Conservation (phyloP, 495 filamentous ascomycete species). For the Hyphodiscus hymeniophilus region DNA sequence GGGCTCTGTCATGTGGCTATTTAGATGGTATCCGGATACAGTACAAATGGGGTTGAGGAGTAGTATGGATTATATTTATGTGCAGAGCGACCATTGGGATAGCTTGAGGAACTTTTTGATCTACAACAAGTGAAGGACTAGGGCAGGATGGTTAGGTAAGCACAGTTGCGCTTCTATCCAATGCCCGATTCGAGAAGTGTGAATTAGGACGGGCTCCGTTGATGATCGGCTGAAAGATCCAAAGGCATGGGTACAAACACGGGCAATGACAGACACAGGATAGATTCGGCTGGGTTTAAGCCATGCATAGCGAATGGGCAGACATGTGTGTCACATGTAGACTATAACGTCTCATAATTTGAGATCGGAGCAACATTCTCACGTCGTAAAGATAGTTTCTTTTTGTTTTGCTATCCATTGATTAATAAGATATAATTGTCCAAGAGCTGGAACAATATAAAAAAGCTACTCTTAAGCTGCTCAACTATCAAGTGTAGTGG, state of each 20-base stretch:
- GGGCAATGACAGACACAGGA: neutral
- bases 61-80: constrained; percentile 98
- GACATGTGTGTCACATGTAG: constrained; percentile 11
- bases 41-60: constrained; percentile 84
- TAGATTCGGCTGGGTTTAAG: too few relatives aligned
- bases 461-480: too few relatives aligned
- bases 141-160: neutral
- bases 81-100: constrained; percentile 76
- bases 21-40: constrained; percentile 81
- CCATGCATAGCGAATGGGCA: constrained; percentile 5
- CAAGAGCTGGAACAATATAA: too few relatives aligned
- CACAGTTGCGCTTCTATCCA: neutral
- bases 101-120: constrained; percentile 67
- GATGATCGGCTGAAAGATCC: too few relatives aligned
- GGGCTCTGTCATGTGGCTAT: constrained; percentile 92
- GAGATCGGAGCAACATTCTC: too few relatives aligned
- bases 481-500: too few relatives aligned
- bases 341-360: constrained; percentile 11
- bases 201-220: neutral
- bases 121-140: constrained; percentile 62
- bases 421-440: too few relatives aligned
- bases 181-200: neutral
- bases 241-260: too few relatives aligned
- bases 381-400: too few relatives aligned
- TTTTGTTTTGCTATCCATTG: too few relatives aligned